These are phyloP conservation scores for Schoenoplectus tabernaemontani DNA, from an alignment of 202 grass and related monocot genomes.

Conservation along the genomic window DNA sequence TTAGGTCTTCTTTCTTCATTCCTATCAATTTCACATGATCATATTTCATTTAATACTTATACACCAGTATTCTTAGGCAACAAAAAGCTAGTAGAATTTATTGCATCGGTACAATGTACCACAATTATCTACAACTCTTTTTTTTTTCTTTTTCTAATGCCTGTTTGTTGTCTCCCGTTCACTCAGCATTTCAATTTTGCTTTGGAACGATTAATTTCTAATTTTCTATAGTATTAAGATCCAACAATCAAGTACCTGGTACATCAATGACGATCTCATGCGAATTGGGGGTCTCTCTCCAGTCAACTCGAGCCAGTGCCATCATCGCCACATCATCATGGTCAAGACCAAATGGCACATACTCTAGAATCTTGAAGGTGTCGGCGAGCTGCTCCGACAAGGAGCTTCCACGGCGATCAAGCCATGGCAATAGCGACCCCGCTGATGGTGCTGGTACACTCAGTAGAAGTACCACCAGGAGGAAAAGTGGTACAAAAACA, in stretches of 20 bases:
- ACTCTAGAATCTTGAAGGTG: slow-evolving; percentile 71
- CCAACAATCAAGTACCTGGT: slow-evolving; percentile 18
- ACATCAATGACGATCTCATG: slow-evolving; percentile 80
- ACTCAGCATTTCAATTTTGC: too few relatives aligned
- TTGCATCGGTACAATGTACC: too few relatives aligned
- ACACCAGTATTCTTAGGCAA: too few relatives aligned
- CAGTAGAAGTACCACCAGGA: not conserved
- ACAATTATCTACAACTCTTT: too few relatives aligned
- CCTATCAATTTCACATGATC: slow-evolving; percentile 13
- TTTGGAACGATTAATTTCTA: too few relatives aligned
- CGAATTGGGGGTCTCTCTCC: slow-evolving; percentile 56
- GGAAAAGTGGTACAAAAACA: not conserved
- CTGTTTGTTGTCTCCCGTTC: too few relatives aligned
- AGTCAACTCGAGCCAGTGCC: slow-evolving; percentile 54
- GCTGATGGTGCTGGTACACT: not conserved
- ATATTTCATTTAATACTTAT: too few relatives aligned
- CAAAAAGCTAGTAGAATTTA: too few relatives aligned
- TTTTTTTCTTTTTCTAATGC: too few relatives aligned
- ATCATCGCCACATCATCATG: slow-evolving; percentile 26
- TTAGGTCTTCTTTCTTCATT: slow-evolving; percentile 48
- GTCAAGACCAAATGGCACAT: slow-evolving; percentile 52
- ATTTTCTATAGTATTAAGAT: too few relatives aligned
- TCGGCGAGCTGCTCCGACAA: slow-evolving; percentile 30
- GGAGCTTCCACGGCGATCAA: slow-evolving; percentile 10
- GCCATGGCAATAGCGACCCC: slow-evolving; percentile 51